Evolutionary conservation across 2,329 filamentous ascomycete genomes (phyloP).

Genomic region (Diaporthe sp.): DNA sequence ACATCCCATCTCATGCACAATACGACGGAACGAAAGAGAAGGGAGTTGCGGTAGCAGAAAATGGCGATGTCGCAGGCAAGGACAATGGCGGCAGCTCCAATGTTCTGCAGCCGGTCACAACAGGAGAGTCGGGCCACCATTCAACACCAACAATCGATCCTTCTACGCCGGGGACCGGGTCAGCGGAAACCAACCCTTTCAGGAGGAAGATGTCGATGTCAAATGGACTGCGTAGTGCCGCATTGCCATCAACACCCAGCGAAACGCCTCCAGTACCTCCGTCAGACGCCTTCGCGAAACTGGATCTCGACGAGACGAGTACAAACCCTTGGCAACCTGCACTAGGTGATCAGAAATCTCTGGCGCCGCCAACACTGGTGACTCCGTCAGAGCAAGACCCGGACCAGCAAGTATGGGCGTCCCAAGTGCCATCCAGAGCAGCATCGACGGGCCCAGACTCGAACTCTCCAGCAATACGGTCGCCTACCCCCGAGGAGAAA

Average conservation of each 20-base stretch:
- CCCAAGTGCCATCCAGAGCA: conserved; percentile 43
- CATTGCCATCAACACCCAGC: conserved; percentile 29
- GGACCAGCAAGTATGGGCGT: conserved; percentile 50
- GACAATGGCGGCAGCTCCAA: not conserved
- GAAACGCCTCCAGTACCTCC: conserved; percentile 41
- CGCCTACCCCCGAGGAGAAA: conserved; percentile 51
- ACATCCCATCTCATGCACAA: not conserved
- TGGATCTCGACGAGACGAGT: conserved; percentile 53
- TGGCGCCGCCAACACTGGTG: conserved; percentile 40
- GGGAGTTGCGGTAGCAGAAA: not conserved
- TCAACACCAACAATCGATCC: not conserved
- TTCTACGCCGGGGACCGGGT: not conserved
- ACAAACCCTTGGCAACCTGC: conserved; percentile 59
- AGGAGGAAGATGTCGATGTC: conserved; percentile 55
- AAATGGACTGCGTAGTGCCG: conserved; percentile 24
- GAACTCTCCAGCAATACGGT: conserved; percentile 47
- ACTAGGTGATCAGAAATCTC: conserved; percentile 42
- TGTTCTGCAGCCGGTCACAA: not conserved
- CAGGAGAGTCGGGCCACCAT: not conserved
- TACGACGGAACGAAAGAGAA: not conserved
- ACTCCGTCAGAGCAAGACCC: conserved; percentile 44
- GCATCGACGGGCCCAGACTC: conserved; percentile 44
- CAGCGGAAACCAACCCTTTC: conserved; percentile 64
- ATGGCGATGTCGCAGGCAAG: not conserved
- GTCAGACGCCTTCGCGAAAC: conserved; percentile 52